Evolutionary conservation across 2,329 filamentous ascomycete species (phyloP), one percentile per base, ranked within the genome.

Genomic region (Alternaria sp.): DNA sequence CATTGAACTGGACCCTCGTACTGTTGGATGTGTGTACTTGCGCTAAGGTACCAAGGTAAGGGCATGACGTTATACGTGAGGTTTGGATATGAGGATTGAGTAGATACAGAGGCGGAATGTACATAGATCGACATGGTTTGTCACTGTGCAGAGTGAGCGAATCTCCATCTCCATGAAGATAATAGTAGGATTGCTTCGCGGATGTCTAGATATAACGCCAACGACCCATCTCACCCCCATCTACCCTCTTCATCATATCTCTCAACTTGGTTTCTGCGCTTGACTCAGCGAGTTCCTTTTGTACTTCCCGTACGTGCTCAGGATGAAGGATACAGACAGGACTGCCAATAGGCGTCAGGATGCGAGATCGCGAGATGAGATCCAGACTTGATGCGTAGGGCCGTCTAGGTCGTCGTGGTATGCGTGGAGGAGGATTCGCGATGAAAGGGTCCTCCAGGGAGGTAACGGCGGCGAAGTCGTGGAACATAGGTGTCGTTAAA

Each of bases 321-420:
- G 15, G 5, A 41, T 3, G n/a, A n/a, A 21, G 26, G 20, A n/a
- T 55, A 14, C 57, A 47, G 5, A 23, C 21, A 5, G 20, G 44
- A 45, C 44, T 57, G 12, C 33, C 25, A 11, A 57, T 10, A 43
- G 59, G 28, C 3, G 45, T 55, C 4, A 54, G 33, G 7, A 15
- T 8, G 3, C 41, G 28, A 6, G 54, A 43, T 23, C 18, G 44
- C 5, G 64, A 55, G 5, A 68, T 63, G n/a, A 60, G 20, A 3
- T 51, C 46, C 11, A 51, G 46, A 21, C 61, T 53, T 3, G 63
- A 60, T 33, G 12, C 58, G 56, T 26, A 65, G 15, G 8, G 58
- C 2, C 9, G 37, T 45, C 7, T 28, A 2, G 33, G 25, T 54
- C 33, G 28, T 10, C 20, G 43, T 5, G n/a, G 3, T 15, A 25